Base-by-base conservation (phyloP, 83 land plant genomes). In the Diphasiastrum complanatum region DNA sequence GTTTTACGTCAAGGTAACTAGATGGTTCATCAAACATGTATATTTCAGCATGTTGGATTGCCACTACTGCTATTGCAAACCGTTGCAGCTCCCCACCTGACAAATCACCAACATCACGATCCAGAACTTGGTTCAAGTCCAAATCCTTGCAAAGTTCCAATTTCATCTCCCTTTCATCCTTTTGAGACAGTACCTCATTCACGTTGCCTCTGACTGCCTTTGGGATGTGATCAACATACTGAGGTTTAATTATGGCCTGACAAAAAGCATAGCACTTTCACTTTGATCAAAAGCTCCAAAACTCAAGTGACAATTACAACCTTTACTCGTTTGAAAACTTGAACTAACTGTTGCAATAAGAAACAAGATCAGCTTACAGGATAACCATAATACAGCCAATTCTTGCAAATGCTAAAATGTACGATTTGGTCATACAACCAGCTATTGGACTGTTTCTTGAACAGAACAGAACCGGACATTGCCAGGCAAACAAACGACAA, bases 1-100 rank as follows among this genome's bases (percentile, higher is more conserved):
- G 99, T 48, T 83, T 93, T 34, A 93, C 99, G 79, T 93, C 96
- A 63, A 93, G 84, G 71, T 93, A 93, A 75, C 96, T 93, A 10
- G 99, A 93, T 24, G 99, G 99, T 57, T 93, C 99, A 69, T 93
- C 99, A 78, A 93, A 93, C 99, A 93, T 93, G 73, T 93, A 93
- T 29, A 93, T 93, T 67, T 93, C 99, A 19, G 96, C 99, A 80
- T 82, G 83, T 62, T 89, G 99, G 47, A 86, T 70, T 4, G 99
- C 99, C 59, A 95, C 96, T 37, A 89, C 97, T 40, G 99, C 99
- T 70, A 95, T 95, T 19, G 99, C 99, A 80, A 93, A 93, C 40
- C 99, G 85, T 56, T 93, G 99, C 43, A 93, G 78, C 77, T 93
- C 99, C 43, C 99, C 99, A 62, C 99, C 99, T 31, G 99, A 93